Percentiles rank a stretch among this genome's conserved stretches.
phyloP scores from a whole-genome alignment of 2,329 filamentous ascomycete genomes.

The Magnaporthales sp. region DNA sequence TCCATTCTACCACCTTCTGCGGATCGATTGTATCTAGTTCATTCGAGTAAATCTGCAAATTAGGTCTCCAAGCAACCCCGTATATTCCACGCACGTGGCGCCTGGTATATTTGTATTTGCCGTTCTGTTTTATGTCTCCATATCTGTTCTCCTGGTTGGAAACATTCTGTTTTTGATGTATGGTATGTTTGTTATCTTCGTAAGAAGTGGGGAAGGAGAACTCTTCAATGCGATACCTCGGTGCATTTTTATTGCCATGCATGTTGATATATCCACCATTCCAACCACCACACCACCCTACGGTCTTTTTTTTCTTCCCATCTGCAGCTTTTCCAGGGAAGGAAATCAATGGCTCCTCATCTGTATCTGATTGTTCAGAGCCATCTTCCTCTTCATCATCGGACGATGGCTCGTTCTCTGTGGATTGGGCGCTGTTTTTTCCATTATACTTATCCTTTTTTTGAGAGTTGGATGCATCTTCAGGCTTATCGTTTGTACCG shows the following conservation, averaged over 20 bases:
- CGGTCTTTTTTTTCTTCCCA: not conserved
- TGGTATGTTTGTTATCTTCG: not conserved
- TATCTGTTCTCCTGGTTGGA: not conserved
- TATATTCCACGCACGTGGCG: not conserved
- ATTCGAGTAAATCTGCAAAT: not conserved
- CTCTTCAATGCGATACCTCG: not conserved
- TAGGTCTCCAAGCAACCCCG: not conserved
- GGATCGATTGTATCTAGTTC: not conserved
- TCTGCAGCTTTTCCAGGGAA: not conserved
- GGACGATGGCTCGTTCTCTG: no score
- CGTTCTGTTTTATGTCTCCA: not conserved
- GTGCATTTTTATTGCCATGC: not conserved
- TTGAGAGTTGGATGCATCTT: no score
- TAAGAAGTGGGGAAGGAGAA: not conserved
- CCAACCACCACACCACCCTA: not conserved
- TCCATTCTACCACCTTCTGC: not conserved
- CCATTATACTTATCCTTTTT: no score
- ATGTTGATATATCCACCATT: not conserved
- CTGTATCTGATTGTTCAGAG: not conserved
- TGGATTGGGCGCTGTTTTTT: no score
- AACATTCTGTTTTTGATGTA: not conserved
- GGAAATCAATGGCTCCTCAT: not conserved
- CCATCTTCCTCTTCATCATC: no score
- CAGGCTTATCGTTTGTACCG: no score
- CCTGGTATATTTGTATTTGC: not conserved